Base-by-base conservation (phyloP, 1,139 yeast genomes). In the Geotrichum klebahnii region DNA sequence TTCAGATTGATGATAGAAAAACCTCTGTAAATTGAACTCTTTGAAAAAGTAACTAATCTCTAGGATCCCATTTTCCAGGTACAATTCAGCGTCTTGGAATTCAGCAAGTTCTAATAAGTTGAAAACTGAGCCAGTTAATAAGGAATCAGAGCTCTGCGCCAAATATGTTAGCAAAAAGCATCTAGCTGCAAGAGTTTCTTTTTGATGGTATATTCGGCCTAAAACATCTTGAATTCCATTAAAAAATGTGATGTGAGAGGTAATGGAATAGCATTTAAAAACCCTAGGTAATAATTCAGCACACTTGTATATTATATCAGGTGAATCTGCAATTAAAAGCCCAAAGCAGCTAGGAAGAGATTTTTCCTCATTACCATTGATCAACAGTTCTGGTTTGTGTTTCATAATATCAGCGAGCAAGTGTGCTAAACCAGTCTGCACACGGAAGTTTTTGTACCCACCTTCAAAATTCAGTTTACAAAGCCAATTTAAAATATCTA, bases 401-500 rank as follows among this genome's bases (percentile, higher is more conserved):
- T 39, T 44, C 33, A 44, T 33, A 1, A 40, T 23, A 14, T 40
- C 24, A 1, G 36, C 29, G 9, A 49, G 23, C 14, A 49, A 33
- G 14, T 17, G 14, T 31, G 42, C 36, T 4, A 49, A 20, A 10
- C 22, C 23, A 14, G 38, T 17, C 28, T 44, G 45, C 4, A 46
- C 46, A 4, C 38, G 40, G 31, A 20, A 40, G 20, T 49, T 49
- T 12, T 35, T 39, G 37, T 44, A 40, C 8, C 52, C 49, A 22
- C 43, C 48, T 12, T 44, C 52, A 4, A 49, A 24, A 24, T 38
- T 37, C 5, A 43, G 24, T 17, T 40, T 39, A 31, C 46, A 44
- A n/a, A 49, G 41, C 52, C 52, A 49, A 12, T 39, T 33, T 2
- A 49, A 40, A 40, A 49, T 44, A 9, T 49, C 48, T 6, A 40